Conservation (phyloP, 331 rosid genomes). For the Saraca asoca region DNA sequence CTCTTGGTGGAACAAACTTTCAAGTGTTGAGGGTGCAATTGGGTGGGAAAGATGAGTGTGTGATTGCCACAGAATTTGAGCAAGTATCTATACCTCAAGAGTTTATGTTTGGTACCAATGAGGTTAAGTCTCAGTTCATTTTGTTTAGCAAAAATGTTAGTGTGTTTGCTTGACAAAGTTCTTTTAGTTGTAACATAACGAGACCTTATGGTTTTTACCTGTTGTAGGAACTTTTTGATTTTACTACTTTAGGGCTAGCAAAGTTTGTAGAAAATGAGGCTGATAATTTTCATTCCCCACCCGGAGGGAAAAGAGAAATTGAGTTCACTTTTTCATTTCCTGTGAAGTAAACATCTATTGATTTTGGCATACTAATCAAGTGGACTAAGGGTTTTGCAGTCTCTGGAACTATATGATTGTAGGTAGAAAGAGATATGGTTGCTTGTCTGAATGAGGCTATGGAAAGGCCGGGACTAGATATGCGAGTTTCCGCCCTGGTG, state of each 20-base stretch:
- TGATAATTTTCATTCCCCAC: conserved; percentile 49
- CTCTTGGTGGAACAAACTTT: conserved; percentile 93
- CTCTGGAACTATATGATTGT: conserved; percentile 57
- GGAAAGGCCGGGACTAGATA: conserved; percentile 75
- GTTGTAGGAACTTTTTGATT: too few relatives aligned
- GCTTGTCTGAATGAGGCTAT: conserved; percentile 77
- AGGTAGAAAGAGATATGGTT: conserved; percentile 90
- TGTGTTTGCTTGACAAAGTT: too few relatives aligned
- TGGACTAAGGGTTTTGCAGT: too few relatives aligned
- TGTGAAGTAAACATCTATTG: too few relatives aligned
- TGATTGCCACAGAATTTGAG: too few relatives aligned
- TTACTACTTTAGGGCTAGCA: conserved; percentile 71
- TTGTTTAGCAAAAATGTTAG: too few relatives aligned
- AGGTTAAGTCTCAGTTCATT: conserved; percentile 51
- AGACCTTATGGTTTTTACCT: neutral
- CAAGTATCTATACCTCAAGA: too few relatives aligned
- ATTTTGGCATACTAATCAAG: too few relatives aligned
- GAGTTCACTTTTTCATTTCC: too few relatives aligned
- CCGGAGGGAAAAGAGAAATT: conserved; percentile 68
- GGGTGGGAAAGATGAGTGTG: too few relatives aligned
- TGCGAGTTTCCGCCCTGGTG: conserved; percentile 86
- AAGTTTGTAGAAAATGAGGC: conserved; percentile 72
- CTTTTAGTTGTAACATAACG: too few relatives aligned
- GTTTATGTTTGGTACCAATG: too few relatives aligned
- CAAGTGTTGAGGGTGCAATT: conserved; percentile 84